A percentile compares a stretch with the other conserved stretches of the same genome.
These are phyloP conservation scores for Mortierella sp. DNA, from an alignment of 371 early-diverging fungal genomes.

Conservation along the genomic window DNA sequence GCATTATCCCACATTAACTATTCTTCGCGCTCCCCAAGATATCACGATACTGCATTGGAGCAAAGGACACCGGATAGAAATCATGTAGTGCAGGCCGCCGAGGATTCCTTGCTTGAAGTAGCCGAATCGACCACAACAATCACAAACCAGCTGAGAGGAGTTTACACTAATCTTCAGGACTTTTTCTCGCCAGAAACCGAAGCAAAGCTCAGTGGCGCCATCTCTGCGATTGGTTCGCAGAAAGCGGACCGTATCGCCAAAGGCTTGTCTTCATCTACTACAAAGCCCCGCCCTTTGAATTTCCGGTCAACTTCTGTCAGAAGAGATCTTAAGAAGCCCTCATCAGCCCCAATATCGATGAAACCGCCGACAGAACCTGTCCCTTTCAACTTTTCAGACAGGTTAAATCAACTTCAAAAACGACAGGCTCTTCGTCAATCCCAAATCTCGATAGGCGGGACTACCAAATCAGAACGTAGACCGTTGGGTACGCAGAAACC, in stretches of 20 bases:
- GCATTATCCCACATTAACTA: not conserved
- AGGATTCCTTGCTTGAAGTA: constrained; percentile 29
- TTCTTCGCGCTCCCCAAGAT: not conserved
- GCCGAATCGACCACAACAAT: constrained; percentile 35
- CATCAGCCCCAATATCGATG: constrained; percentile 8
- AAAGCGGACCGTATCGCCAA: constrained; percentile 16
- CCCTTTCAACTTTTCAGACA: constrained; percentile 36
- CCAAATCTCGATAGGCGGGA: not conserved
- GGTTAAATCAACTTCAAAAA: constrained; percentile 20
- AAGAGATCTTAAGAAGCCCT: constrained; percentile 14
- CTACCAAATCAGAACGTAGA: not conserved
- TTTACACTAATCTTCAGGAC: constrained; percentile 37
- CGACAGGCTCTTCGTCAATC: constrained; percentile 11
- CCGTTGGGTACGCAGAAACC: not conserved
- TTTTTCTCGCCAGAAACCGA: constrained; percentile 51
- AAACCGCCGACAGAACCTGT: constrained; percentile 12
- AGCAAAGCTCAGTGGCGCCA: constrained; percentile 33
- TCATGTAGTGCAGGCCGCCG: constrained; percentile 13
- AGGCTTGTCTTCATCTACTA: constrained; percentile 11
- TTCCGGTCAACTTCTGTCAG: constrained; percentile 26
- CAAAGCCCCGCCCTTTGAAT: constrained; percentile 24
- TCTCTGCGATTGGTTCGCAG: constrained; percentile 38
- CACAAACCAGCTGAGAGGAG: constrained; percentile 41
- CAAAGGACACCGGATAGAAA: constrained; percentile 12
- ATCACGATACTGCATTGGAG: not conserved